A percentile compares a stretch with the other conserved stretches of the same genome.
phyloP scores from a whole-genome alignment of 2,329 filamentous ascomycete genomes.

The Nannizziopsis arthrosporioides region DNA sequence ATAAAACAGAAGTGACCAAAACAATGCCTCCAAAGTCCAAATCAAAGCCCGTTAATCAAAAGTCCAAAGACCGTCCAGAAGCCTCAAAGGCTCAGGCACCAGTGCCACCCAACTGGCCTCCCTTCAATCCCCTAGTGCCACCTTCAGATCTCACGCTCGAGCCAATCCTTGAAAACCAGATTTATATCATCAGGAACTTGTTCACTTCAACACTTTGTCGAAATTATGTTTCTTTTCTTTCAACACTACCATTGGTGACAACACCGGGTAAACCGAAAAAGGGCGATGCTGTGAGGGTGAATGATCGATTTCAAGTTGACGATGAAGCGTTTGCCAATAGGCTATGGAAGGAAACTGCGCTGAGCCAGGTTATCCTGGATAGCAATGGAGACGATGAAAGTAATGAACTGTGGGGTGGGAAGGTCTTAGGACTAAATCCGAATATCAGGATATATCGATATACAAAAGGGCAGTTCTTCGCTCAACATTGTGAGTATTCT shows the following conservation, averaged over 20 bases:
- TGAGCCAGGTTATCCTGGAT: slow-evolving; percentile 49
- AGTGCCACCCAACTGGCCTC: slow-evolving; percentile 45
- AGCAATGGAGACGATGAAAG: slow-evolving; percentile 24
- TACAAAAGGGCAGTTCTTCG: slow-evolving; percentile 75
- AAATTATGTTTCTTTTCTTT: slow-evolving; percentile 62
- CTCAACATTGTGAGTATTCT: slow-evolving; percentile 80
- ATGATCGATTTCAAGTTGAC: slow-evolving; percentile 76
- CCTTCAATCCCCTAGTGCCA: slow-evolving; percentile 59
- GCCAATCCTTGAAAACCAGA: slow-evolving; percentile 50
- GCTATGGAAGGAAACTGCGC: slow-evolving; percentile 65
- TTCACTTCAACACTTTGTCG: slow-evolving; percentile 65
- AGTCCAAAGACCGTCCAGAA: neutral
- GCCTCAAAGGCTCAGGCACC: neutral
- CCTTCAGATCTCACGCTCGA: slow-evolving; percentile 51
- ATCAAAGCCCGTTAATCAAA: neutral
- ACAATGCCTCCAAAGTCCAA: slow-evolving; percentile 8
- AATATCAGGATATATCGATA: slow-evolving; percentile 89
- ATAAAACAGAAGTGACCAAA: too few relatives aligned
- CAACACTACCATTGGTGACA: slow-evolving; percentile 58
- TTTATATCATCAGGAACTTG: slow-evolving; percentile 61
- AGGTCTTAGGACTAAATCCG: slow-evolving; percentile 71
- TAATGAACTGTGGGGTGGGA: slow-evolving; percentile 57
- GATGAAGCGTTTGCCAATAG: slow-evolving; percentile 62
- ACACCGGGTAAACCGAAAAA: slow-evolving; percentile 68
- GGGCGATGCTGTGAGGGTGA: slow-evolving; percentile 71